A percentile compares a stretch with the other conserved stretches of the same genome.
Conservation (phyloP, 345 rosid species). For the Corchorus capsularis region DNA sequence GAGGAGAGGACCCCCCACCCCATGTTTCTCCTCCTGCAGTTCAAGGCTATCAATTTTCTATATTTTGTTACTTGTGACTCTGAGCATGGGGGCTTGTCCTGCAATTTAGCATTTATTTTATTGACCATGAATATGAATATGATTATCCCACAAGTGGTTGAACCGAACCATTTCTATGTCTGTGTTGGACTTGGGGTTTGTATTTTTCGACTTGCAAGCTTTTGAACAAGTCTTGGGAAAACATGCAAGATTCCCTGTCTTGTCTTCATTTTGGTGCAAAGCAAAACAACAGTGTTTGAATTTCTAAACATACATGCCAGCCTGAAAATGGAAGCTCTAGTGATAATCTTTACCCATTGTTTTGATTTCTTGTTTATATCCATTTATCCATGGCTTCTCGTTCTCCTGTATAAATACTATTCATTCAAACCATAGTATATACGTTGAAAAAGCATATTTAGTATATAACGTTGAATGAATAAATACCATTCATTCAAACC, state of each 20-base stretch:
- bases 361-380: too few species aligned
- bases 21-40: neutral
- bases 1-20: neutral
- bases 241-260: neutral
- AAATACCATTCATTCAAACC: too few species aligned
- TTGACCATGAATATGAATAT: neutral
- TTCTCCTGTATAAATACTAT: too few species aligned
- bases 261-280: neutral
- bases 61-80: neutral
- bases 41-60: neutral
- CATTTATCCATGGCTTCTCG: too few species aligned
- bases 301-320: neutral
- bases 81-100: slow-evolving; percentile 7
- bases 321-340: neutral
- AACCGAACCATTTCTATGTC: neutral
- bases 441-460: too few species aligned
- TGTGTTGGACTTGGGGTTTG: neutral
- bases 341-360: neutral
- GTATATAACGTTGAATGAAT: too few species aligned
- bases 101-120: neutral
- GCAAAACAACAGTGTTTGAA: neutral
- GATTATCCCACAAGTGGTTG: neutral
- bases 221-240: neutral
- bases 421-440: too few species aligned
- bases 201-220: neutral